Conservation (phyloP, 257 asterid genomes). For the Salvia miltiorrhiza region DNA sequence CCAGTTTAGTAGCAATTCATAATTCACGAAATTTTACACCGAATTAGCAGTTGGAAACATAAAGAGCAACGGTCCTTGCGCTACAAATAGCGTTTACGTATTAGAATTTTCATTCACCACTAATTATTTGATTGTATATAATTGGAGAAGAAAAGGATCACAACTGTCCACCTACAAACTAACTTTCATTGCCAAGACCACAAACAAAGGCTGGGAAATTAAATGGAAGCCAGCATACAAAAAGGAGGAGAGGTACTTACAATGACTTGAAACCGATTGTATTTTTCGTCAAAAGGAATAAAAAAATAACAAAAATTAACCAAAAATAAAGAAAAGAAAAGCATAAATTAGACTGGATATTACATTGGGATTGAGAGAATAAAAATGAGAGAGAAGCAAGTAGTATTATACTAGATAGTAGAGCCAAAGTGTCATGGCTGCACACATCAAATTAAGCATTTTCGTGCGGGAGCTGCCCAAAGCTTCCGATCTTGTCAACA, state of each 20-base stretch:
- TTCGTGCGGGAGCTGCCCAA: slow-evolving; percentile 46
- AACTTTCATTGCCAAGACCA: slow-evolving; percentile 10
- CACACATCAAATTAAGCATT: slow-evolving; percentile 30
- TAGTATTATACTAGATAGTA: slow-evolving; percentile 24
- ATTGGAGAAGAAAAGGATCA: not conserved
- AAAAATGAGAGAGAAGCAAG: slow-evolving; percentile 12
- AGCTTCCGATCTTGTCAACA: slow-evolving; percentile 35
- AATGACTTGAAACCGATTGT: slow-evolving; percentile 22
- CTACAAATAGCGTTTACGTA: not conserved
- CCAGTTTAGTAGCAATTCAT: not conserved
- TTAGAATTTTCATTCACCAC: not conserved
- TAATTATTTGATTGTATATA: not conserved
- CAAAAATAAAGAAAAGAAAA: not conserved
- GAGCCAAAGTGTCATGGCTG: slow-evolving; percentile 3
- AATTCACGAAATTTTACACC: not conserved
- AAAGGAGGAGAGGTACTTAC: slow-evolving; percentile 27
- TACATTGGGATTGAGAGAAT: slow-evolving; percentile 28
- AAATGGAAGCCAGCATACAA: slow-evolving; percentile 4
- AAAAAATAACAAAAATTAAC: slow-evolving; percentile 20
- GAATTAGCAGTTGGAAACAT: not conserved
- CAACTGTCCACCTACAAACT: slow-evolving; percentile 7
- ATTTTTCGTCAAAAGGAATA: slow-evolving; percentile 32
- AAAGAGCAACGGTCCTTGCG: not conserved
- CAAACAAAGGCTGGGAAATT: slow-evolving; percentile 16
- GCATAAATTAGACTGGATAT: slow-evolving; percentile 39